Evolutionary conservation across 352 stramenopile genomes (phyloP), one percentile per base, ranked within the genome.

Genomic region (Globisporangium carolinianum): DNA sequence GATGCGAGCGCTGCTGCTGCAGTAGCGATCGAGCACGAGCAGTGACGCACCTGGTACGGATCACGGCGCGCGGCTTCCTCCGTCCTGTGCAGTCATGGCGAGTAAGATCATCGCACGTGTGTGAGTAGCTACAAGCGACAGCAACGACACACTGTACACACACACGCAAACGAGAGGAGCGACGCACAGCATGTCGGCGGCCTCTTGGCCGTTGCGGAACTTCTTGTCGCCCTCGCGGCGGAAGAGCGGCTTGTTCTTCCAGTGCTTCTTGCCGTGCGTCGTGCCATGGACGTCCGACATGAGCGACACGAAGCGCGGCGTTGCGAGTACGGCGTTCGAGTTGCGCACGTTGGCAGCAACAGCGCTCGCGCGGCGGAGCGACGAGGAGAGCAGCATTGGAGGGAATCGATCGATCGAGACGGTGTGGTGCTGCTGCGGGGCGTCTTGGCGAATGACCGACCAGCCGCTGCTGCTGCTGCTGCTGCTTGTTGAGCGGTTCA

Each of bases 221-320:
- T 86, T 80, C 60, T 98, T 96, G 75, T 98, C 95, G 54, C 96
- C 94, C 55, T 97, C 91, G 61, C 94, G 92, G 50, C 94, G 89
- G 75, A 98, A 98, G 7, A 99, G 83, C 41, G 96, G 96, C 69
- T 98, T 98, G 80, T 98, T 98, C 63, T 95, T 91, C 94, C 94
- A 98, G 57, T 91, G 79, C 67, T 94, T 94, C 68, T 91, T 90
- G 70, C 84, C 84, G 71, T 94, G 84, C 6, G 76, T 91, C 45
- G 84, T 94, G 58, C 84, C 84, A 67, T 94, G 84, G 10, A 94
- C 84, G 65, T 94, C 84, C 71, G 84, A 91, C 84, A 94, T 94
- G 64, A 94, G 77, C 62, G 78, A 74, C 54, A 55, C 56, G 53
- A 66, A 67, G 53, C 74, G 74, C 39, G 64, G 60, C 5, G 71